Conservation (phyloP, 768 basidiomycete species). For the Hebeloma cylindrosporum region DNA sequence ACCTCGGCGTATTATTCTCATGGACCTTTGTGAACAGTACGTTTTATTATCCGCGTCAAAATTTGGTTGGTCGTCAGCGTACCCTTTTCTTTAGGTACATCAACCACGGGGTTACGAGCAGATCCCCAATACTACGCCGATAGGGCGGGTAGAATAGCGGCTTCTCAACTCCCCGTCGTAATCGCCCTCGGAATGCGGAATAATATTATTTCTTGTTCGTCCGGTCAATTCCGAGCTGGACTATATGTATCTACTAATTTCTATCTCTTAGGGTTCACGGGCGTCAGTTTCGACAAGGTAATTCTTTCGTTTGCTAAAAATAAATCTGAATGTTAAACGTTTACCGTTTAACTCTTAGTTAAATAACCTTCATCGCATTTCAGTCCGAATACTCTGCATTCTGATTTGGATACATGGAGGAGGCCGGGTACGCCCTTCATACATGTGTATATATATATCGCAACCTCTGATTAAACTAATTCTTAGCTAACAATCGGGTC, state of each 20-base stretch:
- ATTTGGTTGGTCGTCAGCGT: not conserved
- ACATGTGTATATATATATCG: too few species aligned
- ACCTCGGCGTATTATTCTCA: conserved; percentile 36
- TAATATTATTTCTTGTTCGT: conserved; percentile 44
- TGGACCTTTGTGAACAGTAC: conserved; percentile 42
- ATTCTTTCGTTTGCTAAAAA: too few species aligned
- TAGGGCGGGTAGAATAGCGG: conserved; percentile 42
- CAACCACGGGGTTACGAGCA: conserved; percentile 28
- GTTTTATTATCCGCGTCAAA: not conserved
- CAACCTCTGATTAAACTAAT: not conserved
- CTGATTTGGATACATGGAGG: conserved; percentile 50
- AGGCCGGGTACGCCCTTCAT: conserved; percentile 37
- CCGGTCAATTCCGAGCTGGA: not conserved
- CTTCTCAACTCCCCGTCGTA: conserved; percentile 53
- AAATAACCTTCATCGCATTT: conserved; percentile 46
- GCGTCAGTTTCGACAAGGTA: conserved; percentile 48
- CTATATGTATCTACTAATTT: not conserved
- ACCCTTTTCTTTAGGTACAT: conserved; percentile 28
- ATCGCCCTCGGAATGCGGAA: conserved; percentile 61
- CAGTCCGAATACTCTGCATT: conserved; percentile 45
- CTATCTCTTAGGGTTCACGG: conserved; percentile 43
- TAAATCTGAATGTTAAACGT: too few species aligned
- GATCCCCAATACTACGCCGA: conserved; percentile 42
- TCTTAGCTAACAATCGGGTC: conserved; percentile 21
- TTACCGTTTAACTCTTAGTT: too few species aligned